Percentiles rank a stretch among this genome's conserved stretches.
phyloP scores from a whole-genome alignment of 169 alveolate genomes.

The Haemoproteus tartakovskyi region DNA sequence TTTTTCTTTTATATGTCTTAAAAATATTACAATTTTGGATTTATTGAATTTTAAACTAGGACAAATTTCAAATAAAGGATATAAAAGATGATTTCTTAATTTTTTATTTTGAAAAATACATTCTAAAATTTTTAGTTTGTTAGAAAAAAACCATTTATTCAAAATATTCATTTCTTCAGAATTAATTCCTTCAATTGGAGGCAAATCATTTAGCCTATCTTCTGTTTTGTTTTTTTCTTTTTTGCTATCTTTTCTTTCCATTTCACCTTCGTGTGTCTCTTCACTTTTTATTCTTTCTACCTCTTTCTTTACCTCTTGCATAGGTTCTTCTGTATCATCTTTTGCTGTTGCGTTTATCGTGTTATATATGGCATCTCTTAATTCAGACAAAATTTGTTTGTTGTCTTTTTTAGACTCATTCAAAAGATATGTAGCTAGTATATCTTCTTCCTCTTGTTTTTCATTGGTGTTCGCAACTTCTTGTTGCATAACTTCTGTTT shows the following conservation, averaged over 20 bases:
- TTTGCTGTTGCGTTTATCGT: no score
- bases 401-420: constrained; percentile 14
- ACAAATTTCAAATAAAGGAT: constrained; percentile 10
- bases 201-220: constrained; percentile 7
- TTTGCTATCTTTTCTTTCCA: no score
- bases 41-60: constrained; percentile 44
- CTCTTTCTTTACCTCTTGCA: no score
- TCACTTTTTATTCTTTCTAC: no score
- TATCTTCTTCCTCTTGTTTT: not conserved
- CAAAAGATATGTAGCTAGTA: not conserved
- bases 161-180: constrained; percentile 11
- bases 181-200: constrained; percentile 30
- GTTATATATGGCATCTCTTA: constrained; percentile 32
- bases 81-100: not conserved
- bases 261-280: no score
- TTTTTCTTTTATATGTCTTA: constrained; percentile 25
- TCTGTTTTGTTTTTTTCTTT: no score
- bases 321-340: no score
- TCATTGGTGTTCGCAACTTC: no score
- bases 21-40: constrained; percentile 22
- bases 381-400: constrained; percentile 28
- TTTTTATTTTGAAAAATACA: constrained; percentile 50
- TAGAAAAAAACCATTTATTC: constrained; percentile 33
- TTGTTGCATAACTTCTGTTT: no score
- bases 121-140: constrained; percentile 45